phyloP scores from a whole-genome alignment of 768 basidiomycete species.

The Mycena vulgaris region DNA sequence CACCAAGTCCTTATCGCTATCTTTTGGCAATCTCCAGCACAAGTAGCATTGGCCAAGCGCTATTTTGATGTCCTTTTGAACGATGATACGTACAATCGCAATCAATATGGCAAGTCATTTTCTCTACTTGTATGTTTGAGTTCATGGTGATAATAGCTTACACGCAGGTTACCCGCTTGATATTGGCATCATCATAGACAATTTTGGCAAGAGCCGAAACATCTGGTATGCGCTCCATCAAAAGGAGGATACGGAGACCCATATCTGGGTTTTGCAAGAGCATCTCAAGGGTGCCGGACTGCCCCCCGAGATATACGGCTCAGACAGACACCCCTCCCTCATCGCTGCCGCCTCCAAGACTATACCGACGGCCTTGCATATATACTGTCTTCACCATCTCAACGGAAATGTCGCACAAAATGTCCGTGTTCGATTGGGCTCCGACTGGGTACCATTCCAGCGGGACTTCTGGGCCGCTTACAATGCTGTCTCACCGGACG shows the following conservation, averaged over 20 bases:
- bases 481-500: constrained; percentile 48
- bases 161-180: constrained; percentile 16
- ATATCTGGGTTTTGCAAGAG: constrained; percentile 43
- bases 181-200: constrained; percentile 24
- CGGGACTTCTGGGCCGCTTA: constrained; percentile 49
- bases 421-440: constrained; percentile 36
- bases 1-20: constrained; percentile 5
- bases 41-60: not conserved
- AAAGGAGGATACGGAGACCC: constrained; percentile 39
- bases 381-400: constrained; percentile 51
- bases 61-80: constrained; percentile 22
- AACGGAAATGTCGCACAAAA: constrained; percentile 45
- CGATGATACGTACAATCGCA: constrained; percentile 21
- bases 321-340: constrained; percentile 43
- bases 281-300: constrained; percentile 39
- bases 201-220: constrained; percentile 19
- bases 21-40: constrained; percentile 21
- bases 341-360: constrained; percentile 33
- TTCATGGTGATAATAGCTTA: not conserved
- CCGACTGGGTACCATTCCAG: constrained; percentile 43
- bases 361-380: constrained; percentile 42
- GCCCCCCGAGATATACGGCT: constrained; percentile 40
- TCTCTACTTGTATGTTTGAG: not conserved
- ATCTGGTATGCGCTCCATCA: constrained; percentile 46
- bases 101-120: constrained; percentile 17